Evolutionary conservation across 2,329 filamentous ascomycete genomes (phyloP).

Genomic region (Cladosporium sp.): DNA sequence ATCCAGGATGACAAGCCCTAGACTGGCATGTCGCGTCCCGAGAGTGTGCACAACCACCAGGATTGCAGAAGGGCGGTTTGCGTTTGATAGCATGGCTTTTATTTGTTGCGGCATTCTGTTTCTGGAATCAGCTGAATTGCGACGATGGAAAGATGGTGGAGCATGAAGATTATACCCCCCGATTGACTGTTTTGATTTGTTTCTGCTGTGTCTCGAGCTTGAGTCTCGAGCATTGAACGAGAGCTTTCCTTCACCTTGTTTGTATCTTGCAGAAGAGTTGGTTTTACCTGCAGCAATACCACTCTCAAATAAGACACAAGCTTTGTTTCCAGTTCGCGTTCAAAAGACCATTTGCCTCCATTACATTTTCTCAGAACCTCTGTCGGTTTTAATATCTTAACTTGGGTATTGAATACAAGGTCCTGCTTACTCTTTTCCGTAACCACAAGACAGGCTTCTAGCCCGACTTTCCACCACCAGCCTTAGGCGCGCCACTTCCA

Average conservation of each 20-base stretch:
- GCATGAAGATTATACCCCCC: conserved; percentile 15
- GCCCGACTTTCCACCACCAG: conserved; percentile 36
- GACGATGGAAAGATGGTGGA: background rate
- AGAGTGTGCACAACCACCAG: background rate
- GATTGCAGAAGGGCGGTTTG: background rate
- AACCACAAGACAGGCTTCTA: background rate
- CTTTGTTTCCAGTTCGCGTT: background rate
- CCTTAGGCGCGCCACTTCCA: conserved; percentile 40
- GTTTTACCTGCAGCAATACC: background rate
- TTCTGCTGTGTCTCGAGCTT: background rate
- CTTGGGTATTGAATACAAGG: background rate
- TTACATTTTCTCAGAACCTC: background rate
- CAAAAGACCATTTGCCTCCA: background rate
- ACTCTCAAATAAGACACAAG: background rate
- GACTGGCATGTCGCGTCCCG: background rate
- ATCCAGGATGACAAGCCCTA: conserved; percentile 8
- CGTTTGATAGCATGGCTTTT: background rate
- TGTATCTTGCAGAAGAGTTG: conserved; percentile 1
- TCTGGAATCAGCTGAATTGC: background rate
- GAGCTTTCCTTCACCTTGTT: background rate
- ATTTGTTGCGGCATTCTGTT: background rate
- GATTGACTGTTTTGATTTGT: conserved; percentile 3
- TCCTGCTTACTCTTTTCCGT: background rate
- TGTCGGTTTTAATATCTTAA: background rate
- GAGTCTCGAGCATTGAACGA: background rate